Evolutionary conservation across 1,139 yeast species (phyloP).

Genomic region (Protomyces macrosporus): DNA sequence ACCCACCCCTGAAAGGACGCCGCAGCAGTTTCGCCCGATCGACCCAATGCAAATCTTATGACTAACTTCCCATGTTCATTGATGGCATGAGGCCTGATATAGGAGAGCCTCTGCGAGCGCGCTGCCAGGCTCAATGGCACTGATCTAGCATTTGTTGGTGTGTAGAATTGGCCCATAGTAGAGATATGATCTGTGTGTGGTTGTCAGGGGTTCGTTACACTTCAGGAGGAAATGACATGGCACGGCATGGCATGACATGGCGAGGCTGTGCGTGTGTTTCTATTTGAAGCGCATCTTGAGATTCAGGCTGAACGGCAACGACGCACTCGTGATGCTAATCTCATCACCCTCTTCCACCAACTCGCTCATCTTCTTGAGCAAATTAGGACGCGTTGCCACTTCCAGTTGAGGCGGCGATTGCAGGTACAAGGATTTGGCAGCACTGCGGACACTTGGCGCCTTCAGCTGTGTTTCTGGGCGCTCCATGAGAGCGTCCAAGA

Average conservation of each 20-base stretch:
- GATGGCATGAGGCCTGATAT: too few relatives aligned
- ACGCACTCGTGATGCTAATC: constrained; percentile 54
- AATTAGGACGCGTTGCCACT: constrained; percentile 48
- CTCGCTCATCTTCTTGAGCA: constrained; percentile 40
- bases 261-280: background rate
- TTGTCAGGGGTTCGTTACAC: too few relatives aligned
- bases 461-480: constrained; percentile 43
- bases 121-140: too few relatives aligned
- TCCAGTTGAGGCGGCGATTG: constrained; percentile 51
- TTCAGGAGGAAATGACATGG: too few relatives aligned
- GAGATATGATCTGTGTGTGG: too few relatives aligned
- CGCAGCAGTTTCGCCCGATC: too few relatives aligned
- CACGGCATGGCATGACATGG: background rate
- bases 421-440: constrained; percentile 46
- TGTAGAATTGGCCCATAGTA: too few relatives aligned
- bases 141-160: too few relatives aligned
- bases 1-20: too few relatives aligned
- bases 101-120: too few relatives aligned
- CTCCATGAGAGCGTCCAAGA: constrained; percentile 44
- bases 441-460: constrained; percentile 51
- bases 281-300: background rate
- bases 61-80: too few relatives aligned
- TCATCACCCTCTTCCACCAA: constrained; percentile 49
- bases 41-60: too few relatives aligned
- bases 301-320: constrained; percentile 44